Evolutionary conservation across 495 filamentous ascomycete genomes (phyloP).

Genomic region (Penicillium nucicola): DNA sequence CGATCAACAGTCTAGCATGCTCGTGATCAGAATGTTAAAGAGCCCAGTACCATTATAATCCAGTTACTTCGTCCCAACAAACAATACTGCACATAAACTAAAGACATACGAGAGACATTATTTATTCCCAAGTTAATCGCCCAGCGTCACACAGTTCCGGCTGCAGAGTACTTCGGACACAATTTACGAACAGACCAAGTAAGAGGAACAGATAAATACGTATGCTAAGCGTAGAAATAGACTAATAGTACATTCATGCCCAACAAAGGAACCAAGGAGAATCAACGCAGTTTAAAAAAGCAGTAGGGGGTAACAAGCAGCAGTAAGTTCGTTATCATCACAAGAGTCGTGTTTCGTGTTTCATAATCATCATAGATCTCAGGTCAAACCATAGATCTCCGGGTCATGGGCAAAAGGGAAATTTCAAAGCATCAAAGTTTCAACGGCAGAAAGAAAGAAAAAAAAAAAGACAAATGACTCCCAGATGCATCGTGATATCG

Average conservation of each 20-base stretch:
- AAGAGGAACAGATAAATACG: not conserved
- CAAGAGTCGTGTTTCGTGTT: constrained; percentile 5
- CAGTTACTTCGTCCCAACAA: too few relatives aligned
- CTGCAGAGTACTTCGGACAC: not conserved
- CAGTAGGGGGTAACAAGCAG: too few relatives aligned
- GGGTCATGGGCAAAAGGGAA: not conserved
- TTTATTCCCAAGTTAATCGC: too few relatives aligned
- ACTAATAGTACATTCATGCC: constrained; percentile 23
- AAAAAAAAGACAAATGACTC: constrained; percentile 8
- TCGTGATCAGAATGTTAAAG: too few relatives aligned
- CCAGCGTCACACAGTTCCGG: too few relatives aligned
- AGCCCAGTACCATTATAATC: too few relatives aligned
- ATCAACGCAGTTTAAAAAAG: too few relatives aligned
- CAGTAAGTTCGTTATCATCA: constrained; percentile 1
- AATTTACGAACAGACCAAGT: not conserved
- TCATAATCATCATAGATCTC: constrained; percentile 27
- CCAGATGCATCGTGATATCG: constrained; percentile 17
- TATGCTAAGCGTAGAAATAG: not conserved
- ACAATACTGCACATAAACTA: too few relatives aligned
- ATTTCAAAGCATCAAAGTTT: not conserved
- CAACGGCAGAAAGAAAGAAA: too few relatives aligned
- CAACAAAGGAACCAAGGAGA: not conserved
- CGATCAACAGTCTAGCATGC: too few relatives aligned
- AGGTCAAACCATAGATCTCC: constrained; percentile 12
- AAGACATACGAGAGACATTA: too few relatives aligned